Evolutionary conservation across 192 early-diverging fungal genomes (phyloP), one percentile per base, ranked within the genome.

Genomic region (Podila verticillata): DNA sequence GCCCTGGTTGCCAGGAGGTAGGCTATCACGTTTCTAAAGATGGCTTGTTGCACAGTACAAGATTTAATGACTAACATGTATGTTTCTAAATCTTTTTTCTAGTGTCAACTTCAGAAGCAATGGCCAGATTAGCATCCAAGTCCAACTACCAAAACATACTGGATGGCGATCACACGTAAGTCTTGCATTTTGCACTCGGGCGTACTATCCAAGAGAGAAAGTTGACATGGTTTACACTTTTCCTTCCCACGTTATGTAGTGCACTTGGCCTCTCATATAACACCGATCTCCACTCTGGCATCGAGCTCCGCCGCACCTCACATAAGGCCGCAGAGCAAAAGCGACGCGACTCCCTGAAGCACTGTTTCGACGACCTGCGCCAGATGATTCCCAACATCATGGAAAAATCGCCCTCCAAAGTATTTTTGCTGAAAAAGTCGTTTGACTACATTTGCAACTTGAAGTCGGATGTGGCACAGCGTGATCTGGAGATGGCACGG

Each of bases 281-380:
- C 49, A 81, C 86, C 13, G 92, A 96, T 60, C 88, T 96, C 31
- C 89, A 93, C 36, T 88, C 89, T 19, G 93, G 93, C 1, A 82
- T 97, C 35, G 95, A 97, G 77, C 82, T 89, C 1, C 91, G 96
- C n/a, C 91, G 92, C 24, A 94, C 92, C 4, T 92, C 91, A 20
- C 97, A 99, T 82, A 97, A 98, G 82, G 92, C 95, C 34, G 96
- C 96, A 4, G 97, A 99, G 82, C 97, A 99, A 78, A 95, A 94
- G 74, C 93, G 97, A 10, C 88, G 97, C 10, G 97, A 99, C 74
- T 93, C 93, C 31, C 90, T 99, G 5, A 98, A 98, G 67, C 75
- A 91, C 54, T 94, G 92, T 54, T 99, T 99, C 81, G 95, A 98
- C 56, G 85, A 91, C 8, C 83, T 99, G n/a, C 84, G 89, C 59